These are phyloP conservation scores for Xylariales sp. DNA, from an alignment of 2,329 filamentous ascomycete genomes.

Conservation along the genomic window DNA sequence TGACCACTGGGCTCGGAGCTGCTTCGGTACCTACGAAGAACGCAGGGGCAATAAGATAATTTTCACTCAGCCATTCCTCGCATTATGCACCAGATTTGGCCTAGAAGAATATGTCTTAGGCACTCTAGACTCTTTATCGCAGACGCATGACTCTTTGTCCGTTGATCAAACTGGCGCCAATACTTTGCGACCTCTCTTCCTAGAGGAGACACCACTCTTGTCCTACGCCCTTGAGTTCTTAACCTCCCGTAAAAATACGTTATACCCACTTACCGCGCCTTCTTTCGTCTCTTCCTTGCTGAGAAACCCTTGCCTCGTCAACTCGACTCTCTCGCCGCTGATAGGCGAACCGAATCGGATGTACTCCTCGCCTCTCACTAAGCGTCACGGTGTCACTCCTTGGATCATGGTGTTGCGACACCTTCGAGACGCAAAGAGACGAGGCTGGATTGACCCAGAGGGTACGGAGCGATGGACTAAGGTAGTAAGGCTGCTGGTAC, in stretches of 20 bases:
- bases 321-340: slow-evolving; percentile 14
- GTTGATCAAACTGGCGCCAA: background rate
- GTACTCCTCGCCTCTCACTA: slow-evolving; percentile 13
- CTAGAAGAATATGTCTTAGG: slow-evolving; percentile 22
- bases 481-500: slow-evolving; percentile 23
- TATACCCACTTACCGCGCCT: slow-evolving; percentile 28
- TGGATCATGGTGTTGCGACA: slow-evolving; percentile 27
- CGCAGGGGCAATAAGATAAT: slow-evolving; percentile 23
- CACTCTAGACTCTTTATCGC: slow-evolving; percentile 13
- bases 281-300: slow-evolving; percentile 22
- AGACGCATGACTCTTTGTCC: background rate
- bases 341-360: slow-evolving; percentile 16
- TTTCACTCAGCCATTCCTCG: slow-evolving; percentile 26
- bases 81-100: slow-evolving; percentile 29
- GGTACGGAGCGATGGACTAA: slow-evolving; percentile 26
- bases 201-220: slow-evolving; percentile 24
- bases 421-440: slow-evolving; percentile 24
- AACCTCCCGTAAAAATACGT: slow-evolving; percentile 28
- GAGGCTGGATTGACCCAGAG: slow-evolving; percentile 24
- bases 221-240: slow-evolving; percentile 29
- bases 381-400: slow-evolving; percentile 17
- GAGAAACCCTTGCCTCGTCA: slow-evolving; percentile 10
- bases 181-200: background rate
- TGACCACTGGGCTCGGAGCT: slow-evolving; percentile 30
- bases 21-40: slow-evolving; percentile 27